Percentiles rank a stretch among this genome's conserved stretches.
Conservation (phyloP, 495 filamentous ascomycete genomes). For the Chaetomium tenue region DNA sequence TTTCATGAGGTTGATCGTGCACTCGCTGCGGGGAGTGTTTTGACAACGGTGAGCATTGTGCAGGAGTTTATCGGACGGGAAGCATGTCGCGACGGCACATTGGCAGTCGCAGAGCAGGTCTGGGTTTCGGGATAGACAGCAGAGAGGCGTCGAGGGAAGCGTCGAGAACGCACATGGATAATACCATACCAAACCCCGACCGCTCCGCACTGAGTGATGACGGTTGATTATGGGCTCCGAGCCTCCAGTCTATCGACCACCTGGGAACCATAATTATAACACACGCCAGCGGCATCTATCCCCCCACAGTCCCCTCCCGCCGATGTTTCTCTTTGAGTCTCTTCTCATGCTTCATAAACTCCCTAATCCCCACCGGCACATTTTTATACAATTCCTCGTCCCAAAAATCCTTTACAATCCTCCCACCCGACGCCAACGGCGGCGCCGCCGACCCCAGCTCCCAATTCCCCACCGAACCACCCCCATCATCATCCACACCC, state of each 20-base stretch:
- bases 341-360: slow-evolving; percentile 98
- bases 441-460: slow-evolving; percentile 31
- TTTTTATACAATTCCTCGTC: slow-evolving; percentile 69
- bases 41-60: slow-evolving; percentile 7
- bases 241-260: slow-evolving; percentile 5
- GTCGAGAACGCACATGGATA: not conserved
- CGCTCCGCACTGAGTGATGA: not conserved
- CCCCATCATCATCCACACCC: slow-evolving; percentile 81
- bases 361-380: slow-evolving; percentile 88
- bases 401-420: slow-evolving; percentile 45
- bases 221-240: not conserved
- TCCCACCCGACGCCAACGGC: slow-evolving; percentile 16
- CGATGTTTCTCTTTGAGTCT: slow-evolving; percentile 72
- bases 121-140: slow-evolving; percentile 5
- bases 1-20: not conserved
- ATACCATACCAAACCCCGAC: not conserved
- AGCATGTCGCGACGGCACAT: not conserved
- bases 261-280: slow-evolving; percentile 3
- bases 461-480: slow-evolving; percentile 70
- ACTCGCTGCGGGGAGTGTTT: not conserved
- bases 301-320: slow-evolving; percentile 45
- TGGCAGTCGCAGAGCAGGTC: slow-evolving; percentile 1
- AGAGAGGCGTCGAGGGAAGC: not conserved
- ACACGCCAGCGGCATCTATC: slow-evolving; percentile 20
- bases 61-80: slow-evolving; percentile 4